Evolutionary conservation across 2,329 filamentous ascomycete species (phyloP).

Genomic region (Nothophoma quercina): DNA sequence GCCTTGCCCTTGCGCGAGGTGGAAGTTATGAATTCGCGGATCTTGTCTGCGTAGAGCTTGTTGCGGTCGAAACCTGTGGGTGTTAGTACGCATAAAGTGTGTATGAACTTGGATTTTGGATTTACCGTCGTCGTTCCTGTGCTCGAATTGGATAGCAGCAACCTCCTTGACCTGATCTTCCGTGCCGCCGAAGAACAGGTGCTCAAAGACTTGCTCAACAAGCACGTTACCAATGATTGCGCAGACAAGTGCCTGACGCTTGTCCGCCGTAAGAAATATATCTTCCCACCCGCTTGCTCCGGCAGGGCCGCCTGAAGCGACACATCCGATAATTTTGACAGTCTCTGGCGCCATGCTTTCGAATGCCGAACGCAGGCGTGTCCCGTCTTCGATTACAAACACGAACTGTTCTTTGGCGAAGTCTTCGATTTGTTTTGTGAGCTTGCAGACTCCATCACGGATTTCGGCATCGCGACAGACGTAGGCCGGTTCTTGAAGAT

Average conservation of each 20-base stretch:
- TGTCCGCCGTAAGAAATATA: slow-evolving; percentile 28
- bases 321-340: slow-evolving; percentile 30
- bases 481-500: slow-evolving; percentile 32
- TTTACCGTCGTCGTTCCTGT: slow-evolving; percentile 33
- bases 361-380: neutral
- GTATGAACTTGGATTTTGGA: neutral
- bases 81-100: neutral
- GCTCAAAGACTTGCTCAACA: slow-evolving; percentile 39
- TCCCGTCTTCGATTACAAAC: neutral
- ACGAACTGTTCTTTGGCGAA: slow-evolving; percentile 23
- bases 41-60: slow-evolving; percentile 14
- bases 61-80: slow-evolving; percentile 32
- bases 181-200: slow-evolving; percentile 34
- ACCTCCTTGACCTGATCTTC: slow-evolving; percentile 13
- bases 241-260: slow-evolving; percentile 32
- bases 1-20: neutral
- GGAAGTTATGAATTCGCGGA: slow-evolving; percentile 9
- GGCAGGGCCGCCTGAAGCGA: slow-evolving; percentile 35
- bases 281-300: slow-evolving; percentile 34
- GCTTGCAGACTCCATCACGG: slow-evolving; percentile 28
- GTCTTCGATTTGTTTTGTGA: slow-evolving; percentile 26
- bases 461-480: slow-evolving; percentile 35
- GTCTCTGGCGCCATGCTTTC: slow-evolving; percentile 23
- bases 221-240: slow-evolving; percentile 42
- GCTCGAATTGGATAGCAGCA: slow-evolving; percentile 14